Conservation (phyloP, 805 yeast species). For the Metschnikowia cubensis region DNA sequence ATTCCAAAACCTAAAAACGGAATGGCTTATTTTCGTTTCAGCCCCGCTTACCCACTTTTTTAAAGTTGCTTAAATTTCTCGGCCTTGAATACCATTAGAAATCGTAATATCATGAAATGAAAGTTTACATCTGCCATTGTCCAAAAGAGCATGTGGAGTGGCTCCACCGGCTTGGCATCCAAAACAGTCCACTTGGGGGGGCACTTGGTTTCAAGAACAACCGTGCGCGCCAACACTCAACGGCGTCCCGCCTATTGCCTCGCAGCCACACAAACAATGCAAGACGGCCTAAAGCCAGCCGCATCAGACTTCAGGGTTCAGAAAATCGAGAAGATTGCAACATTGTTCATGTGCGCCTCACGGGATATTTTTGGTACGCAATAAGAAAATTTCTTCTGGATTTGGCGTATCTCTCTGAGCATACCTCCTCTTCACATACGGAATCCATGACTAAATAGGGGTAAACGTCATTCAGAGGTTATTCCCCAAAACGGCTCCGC, state of each 20-base stretch:
- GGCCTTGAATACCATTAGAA: neutral
- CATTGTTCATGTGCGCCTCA: neutral
- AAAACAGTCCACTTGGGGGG: neutral
- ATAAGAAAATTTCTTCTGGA: neutral
- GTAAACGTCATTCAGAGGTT: neutral
- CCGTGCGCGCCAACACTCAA: neutral
- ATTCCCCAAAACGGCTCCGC: neutral
- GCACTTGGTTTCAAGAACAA: neutral
- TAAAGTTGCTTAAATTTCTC: neutral
- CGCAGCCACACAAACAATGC: neutral
- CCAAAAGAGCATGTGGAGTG: neutral
- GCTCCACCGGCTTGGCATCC: neutral
- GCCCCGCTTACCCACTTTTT: neutral
- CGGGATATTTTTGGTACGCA: neutral
- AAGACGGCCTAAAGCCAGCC: neutral
- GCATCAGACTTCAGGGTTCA: neutral
- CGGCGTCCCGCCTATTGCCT: neutral
- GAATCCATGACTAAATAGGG: neutral
- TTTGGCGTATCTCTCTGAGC: neutral
- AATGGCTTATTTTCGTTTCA: neutral
- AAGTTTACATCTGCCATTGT: neutral
- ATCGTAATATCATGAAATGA: too few species aligned
- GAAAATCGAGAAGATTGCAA: neutral
- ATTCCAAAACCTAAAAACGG: neutral
- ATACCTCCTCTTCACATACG: neutral